A percentile compares a stretch with the other conserved stretches of the same genome.
Evolutionary conservation across 163 green algal species (phyloP).

Genomic region (Prototheca stagnorum): DNA sequence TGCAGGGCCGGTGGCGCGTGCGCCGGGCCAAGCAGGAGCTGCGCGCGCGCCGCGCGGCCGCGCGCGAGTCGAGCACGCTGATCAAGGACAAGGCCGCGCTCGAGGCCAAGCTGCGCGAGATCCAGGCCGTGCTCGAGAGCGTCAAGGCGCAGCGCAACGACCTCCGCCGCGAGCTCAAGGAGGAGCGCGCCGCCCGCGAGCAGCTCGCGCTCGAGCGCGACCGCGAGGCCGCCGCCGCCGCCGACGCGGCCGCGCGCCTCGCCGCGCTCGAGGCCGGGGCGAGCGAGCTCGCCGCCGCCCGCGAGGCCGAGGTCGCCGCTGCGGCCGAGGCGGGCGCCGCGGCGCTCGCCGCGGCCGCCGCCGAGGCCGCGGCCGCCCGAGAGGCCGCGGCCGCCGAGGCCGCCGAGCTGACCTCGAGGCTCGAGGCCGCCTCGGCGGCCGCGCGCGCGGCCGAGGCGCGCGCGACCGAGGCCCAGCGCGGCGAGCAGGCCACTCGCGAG

Average conservation of each 20-base stretch:
- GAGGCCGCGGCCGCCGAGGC: not conserved
- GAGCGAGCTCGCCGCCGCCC: not conserved
- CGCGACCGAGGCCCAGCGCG: not conserved
- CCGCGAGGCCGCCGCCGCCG: too few relatives aligned
- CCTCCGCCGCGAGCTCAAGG: slow-evolving; percentile 21
- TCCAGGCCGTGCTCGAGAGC: slow-evolving; percentile 52
- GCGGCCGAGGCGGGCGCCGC: not conserved
- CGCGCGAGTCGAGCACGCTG: slow-evolving; percentile 61
- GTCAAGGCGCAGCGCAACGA: slow-evolving; percentile 79
- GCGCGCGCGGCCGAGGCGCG: not conserved
- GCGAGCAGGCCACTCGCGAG: slow-evolving; percentile 12
- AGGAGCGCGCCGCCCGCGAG: slow-evolving; percentile 2
- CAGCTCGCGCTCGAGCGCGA: too few relatives aligned
- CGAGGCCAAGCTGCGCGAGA: slow-evolving; percentile 51
- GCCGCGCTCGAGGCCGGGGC: slow-evolving; percentile 2
- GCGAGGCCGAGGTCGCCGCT: slow-evolving; percentile 11
- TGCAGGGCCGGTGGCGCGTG: slow-evolving; percentile 52
- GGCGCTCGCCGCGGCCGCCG: not conserved
- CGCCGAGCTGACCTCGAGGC: not conserved
- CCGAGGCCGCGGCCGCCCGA: not conserved
- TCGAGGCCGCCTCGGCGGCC: not conserved
- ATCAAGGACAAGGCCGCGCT: slow-evolving; percentile 85
- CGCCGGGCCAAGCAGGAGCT: slow-evolving; percentile 60
- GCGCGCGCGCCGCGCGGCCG: slow-evolving; percentile 43
- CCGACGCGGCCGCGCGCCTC: not conserved